These are phyloP conservation scores for Ophiostoma fasciatum DNA, from an alignment of 2,329 filamentous ascomycete genomes.

Conservation along the genomic window DNA sequence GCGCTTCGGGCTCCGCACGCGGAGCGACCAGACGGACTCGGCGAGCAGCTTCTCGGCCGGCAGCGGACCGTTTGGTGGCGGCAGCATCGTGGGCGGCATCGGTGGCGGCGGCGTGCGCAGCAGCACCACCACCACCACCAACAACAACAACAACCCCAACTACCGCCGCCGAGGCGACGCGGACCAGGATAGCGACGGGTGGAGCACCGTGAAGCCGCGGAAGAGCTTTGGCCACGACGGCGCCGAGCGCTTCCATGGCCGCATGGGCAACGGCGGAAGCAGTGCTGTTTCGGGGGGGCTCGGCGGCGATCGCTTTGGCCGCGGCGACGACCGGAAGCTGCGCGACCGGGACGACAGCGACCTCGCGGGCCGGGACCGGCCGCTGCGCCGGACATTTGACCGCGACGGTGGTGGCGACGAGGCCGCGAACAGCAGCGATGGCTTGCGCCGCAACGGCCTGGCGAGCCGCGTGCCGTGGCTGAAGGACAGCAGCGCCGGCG, in stretches of 20 bases:
- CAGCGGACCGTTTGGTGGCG: no score
- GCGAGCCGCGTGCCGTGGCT: conserved; percentile 56
- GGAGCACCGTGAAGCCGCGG: conserved; percentile 59
- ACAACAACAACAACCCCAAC: no score
- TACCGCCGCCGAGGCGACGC: conserved; percentile 38
- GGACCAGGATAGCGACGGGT: conserved; percentile 53
- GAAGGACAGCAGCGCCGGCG: conserved; percentile 31
- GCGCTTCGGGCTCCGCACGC: conserved; percentile 44
- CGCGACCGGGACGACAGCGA: conserved; percentile 31
- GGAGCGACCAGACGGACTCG: conserved; percentile 15
- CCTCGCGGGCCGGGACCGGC: conserved; percentile 17
- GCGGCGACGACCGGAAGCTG: conserved; percentile 37
- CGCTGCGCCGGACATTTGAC: conserved; percentile 16
- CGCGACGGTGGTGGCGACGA: conserved; percentile 21
- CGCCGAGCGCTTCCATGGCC: conserved; percentile 53
- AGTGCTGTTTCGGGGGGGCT: conserved; percentile 14
- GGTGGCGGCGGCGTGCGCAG: no score
- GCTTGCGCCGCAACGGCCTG: conserved; percentile 47
- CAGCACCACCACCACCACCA: no score
- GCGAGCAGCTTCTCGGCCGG: no score
- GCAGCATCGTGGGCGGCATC: no score
- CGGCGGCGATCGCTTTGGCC: conserved; percentile 38
- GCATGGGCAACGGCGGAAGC: conserved; percentile 38
- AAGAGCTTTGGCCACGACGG: conserved; percentile 62
- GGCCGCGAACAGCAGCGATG: conserved; percentile 31